These are phyloP conservation scores for Calamus simplicifolius DNA, from an alignment of 176 grass and related monocot species.

Conservation along the genomic window DNA sequence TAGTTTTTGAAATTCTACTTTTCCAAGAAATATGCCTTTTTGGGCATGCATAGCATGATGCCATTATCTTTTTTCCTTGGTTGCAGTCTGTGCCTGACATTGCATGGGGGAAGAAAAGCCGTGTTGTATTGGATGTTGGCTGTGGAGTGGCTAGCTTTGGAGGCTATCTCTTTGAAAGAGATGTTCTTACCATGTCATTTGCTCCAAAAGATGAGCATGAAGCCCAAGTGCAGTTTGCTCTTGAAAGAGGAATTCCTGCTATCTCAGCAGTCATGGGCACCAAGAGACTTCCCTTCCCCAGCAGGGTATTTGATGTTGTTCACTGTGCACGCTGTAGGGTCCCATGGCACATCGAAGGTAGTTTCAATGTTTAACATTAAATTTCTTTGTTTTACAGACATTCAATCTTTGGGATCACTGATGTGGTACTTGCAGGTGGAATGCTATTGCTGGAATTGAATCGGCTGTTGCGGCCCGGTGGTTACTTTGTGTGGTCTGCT, in stretches of 20 bases:
- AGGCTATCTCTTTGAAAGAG: conserved; percentile 77
- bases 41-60: background rate
- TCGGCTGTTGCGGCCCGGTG: conserved; percentile 71
- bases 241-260: conserved; percentile 91
- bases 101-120: conserved; percentile 52
- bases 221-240: conserved; percentile 96
- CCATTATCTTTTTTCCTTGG: background rate
- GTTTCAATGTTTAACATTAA: background rate
- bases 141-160: conserved; percentile 96
- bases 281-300: conserved; percentile 59
- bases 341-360: conserved; percentile 83
- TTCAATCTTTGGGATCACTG: background rate
- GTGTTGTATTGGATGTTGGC: conserved; percentile 79
- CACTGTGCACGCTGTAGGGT: conserved; percentile 93
- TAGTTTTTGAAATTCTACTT: too few species aligned
- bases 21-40: too few species aligned
- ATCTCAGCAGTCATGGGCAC: conserved; percentile 96
- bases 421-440: conserved; percentile 25
- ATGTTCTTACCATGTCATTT: conserved; percentile 79
- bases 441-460: conserved; percentile 81
- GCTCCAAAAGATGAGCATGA: conserved; percentile 98
- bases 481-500: conserved; percentile 93
- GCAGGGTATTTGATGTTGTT: conserved; percentile 66
- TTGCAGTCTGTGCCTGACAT: conserved; percentile 41
- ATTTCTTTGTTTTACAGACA: background rate